Evolutionary conservation across 345 rosid genomes (phyloP), one percentile per base, ranked within the genome.

Genomic region (Reutealis trisperma): DNA sequence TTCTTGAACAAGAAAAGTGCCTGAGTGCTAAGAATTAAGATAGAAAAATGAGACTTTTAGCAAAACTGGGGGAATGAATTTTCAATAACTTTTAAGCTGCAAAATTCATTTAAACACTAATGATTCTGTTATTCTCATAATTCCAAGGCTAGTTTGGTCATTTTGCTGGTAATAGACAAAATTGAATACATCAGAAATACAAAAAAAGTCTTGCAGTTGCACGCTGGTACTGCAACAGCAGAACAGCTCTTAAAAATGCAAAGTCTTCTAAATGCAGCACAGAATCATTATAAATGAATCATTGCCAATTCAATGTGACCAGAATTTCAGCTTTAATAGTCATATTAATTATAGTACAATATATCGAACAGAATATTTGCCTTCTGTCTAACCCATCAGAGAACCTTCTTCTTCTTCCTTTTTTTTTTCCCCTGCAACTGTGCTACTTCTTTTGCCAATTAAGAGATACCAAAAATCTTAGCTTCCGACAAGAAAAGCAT

Each of bases 401-500:
- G 7, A 49, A 68, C 0, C n/a, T 25, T 6, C 41, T 5, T 37
- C 41, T 37, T 37, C n/a, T 25, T 6, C 41, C 0, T 37, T 7
- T 37, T 37, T 4, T 37, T 37, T 14, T 22, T 47, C 49, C 25
- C 12, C 13, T 68, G 2, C 7, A n/a, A 13, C 52, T 21, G 12
- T 27, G 60, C 67, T 60, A 42, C 58, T 71, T 52, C 14, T 68
- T 42, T 45, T 2, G 52, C 73, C 44, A 45, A 63, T 63, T 37
- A 70, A 71, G 24, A 7, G 37, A 34, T 54, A 8, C 13, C 57
- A 75, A 63, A 41, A 54, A 32, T 72, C 59, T 45, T 52, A 10
- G 61, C 65, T 55, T 47, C 24, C 37, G 59, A 70, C 52, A 73
- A 81, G 54, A 68, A 57, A 73, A 78, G 18, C 27, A 70, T 11